These are phyloP conservation scores for Ajuga chamaepitys DNA, from an alignment of 257 asterid genomes.

Conservation along the genomic window DNA sequence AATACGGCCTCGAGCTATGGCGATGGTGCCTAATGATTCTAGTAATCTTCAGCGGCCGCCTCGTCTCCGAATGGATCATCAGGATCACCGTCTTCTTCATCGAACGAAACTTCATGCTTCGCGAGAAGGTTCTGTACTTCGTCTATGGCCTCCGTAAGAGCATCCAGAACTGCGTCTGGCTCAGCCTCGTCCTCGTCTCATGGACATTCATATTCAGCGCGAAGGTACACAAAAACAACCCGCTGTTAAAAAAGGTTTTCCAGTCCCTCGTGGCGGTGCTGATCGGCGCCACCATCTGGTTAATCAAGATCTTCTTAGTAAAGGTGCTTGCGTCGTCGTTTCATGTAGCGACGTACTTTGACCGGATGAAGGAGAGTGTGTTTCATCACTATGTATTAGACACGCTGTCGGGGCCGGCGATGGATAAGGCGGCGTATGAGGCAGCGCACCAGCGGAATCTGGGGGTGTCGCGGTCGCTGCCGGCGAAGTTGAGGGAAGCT, in stretches of 20 bases:
- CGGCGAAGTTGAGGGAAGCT: constrained; percentile 26
- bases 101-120: constrained; percentile 51
- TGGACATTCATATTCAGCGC: constrained; percentile 47
- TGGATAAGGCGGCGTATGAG: constrained; percentile 27
- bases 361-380: constrained; percentile 55
- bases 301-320: constrained; percentile 42
- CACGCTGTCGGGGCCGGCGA: constrained; percentile 47
- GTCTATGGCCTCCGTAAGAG: constrained; percentile 48
- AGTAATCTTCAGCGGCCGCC: constrained; percentile 50
- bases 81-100: constrained; percentile 27
- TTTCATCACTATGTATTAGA: constrained; percentile 47
- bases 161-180: constrained; percentile 52
- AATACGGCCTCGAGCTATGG: constrained; percentile 39
- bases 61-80: constrained; percentile 46
- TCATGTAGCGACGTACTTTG: constrained; percentile 51
- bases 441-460: constrained; percentile 13
- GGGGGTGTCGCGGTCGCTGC: constrained; percentile 24
- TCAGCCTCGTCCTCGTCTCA: constrained; percentile 38
- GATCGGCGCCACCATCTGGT: constrained; percentile 47
- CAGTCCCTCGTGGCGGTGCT: constrained; percentile 41
- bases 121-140: constrained; percentile 48
- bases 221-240: constrained; percentile 26
- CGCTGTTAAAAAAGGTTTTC: constrained; percentile 24
- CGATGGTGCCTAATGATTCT: constrained; percentile 41
- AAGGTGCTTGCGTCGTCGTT: constrained; percentile 48